Evolutionary conservation across 2,329 filamentous ascomycete species (phyloP), one percentile per base, ranked within the genome.

Genomic region (Lasiodiplodia hormozganensis): DNA sequence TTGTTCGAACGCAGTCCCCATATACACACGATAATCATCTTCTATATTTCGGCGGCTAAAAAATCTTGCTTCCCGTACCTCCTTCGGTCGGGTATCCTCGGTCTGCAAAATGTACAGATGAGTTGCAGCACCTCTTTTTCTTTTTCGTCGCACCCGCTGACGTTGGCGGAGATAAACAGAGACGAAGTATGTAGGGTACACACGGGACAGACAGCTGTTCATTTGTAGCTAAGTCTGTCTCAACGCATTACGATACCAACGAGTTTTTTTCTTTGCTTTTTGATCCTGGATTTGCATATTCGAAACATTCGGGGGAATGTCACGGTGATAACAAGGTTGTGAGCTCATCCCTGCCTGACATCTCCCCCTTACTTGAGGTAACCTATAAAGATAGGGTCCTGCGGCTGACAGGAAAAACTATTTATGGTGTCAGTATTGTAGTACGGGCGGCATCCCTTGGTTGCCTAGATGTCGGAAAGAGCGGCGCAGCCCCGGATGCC

Each of bases 221-320:
- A 18, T 54, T n/a, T 28, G 52, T 36, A 54, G 28, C 12, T 54
- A 54, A 28, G 28, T 31, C 18, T 34, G 25, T 47, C 40, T 47
- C 40, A n/a, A 54, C 28, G 52, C 52, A 31, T 54, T 54, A 54
- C 28, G 52, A 54, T 54, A 34, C 52, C 52, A 34, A 54, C 31
- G 28, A 21, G 25, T 36, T 28, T 54, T 11, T 12, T 53, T 16
- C 16, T 16, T 14, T 28, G 4, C 23, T 25, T 21, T 23, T 53
- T 47, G 40, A n/a, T 28, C 28, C 28, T 28, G 28, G 40, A n/a
- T 47, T 47, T 47, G 40, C 40, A n/a, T 47, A n/a, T n/a, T 47
- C 40, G 40, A 47, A 12, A 47, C 18, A 47, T 47, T n/a, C 28
- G 28, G 28, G 40, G 18, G 40, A 47, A 47, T 47, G 40, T 47